A percentile compares a stretch with the other conserved stretches of the same genome.
Evolutionary conservation across 2,329 filamentous ascomycete genomes (phyloP).

Genomic region (Hymenoscyphus occultus): DNA sequence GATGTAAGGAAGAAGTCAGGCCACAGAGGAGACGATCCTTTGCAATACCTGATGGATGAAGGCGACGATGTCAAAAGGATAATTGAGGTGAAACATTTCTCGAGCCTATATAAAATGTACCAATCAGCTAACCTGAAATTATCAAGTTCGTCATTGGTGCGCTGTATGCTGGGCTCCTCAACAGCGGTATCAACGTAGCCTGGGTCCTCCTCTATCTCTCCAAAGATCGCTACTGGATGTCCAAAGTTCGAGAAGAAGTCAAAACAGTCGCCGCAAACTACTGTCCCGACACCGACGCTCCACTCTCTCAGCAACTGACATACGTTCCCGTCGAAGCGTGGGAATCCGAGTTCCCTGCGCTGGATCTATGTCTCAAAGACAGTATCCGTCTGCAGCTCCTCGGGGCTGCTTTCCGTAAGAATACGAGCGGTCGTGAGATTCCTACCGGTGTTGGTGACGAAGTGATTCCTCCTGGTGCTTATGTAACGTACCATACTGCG

Average conservation of each 20-base stretch:
- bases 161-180: constrained; percentile 9
- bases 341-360: constrained; percentile 52
- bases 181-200: constrained; percentile 12
- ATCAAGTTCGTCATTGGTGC: constrained; percentile 10
- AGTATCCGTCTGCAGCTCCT: constrained; percentile 49
- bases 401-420: constrained; percentile 51
- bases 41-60: constrained; percentile 11
- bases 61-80: constrained; percentile 3
- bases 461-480: constrained; percentile 49
- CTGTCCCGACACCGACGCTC: constrained; percentile 25
- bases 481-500: constrained; percentile 45
- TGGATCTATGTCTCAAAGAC: constrained; percentile 52
- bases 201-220: constrained; percentile 41
- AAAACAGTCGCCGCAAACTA: constrained; percentile 44
- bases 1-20: constrained; percentile 7
- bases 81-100: constrained; percentile 6
- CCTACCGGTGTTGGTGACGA: constrained; percentile 45
- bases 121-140: background rate
- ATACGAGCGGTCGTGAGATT: constrained; percentile 45
- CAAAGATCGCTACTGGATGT: constrained; percentile 46
- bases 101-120: background rate
- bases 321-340: constrained; percentile 50
- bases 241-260: constrained; percentile 46
- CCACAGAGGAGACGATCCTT: constrained; percentile 8
- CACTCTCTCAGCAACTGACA: constrained; percentile 35